These are phyloP conservation scores for Helotiales sp. DNA, from an alignment of 2,329 filamentous ascomycete species.

Conservation along the genomic window DNA sequence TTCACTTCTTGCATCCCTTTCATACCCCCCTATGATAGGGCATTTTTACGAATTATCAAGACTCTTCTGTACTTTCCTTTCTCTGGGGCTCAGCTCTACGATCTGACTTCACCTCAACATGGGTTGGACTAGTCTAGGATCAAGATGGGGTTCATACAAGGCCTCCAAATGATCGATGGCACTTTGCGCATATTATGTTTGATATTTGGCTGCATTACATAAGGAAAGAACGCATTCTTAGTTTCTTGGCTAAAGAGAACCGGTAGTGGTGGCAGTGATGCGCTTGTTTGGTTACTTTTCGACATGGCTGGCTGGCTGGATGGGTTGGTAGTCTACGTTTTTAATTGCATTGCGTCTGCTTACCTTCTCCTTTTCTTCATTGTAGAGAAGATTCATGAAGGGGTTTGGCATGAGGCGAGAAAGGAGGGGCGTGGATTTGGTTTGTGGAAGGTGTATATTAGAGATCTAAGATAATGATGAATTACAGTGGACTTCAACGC, in stretches of 20 bases:
- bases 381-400: constrained; percentile 10
- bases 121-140: not conserved
- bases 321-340: constrained; percentile 19
- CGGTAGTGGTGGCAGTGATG: not conserved
- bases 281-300: constrained; percentile 23
- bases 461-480: constrained; percentile 15
- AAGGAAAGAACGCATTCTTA: not conserved
- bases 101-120: constrained; percentile 6
- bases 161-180: not conserved
- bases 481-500: not conserved
- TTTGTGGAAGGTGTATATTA: constrained; percentile 22
- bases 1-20: constrained; percentile 38
- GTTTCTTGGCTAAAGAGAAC: not conserved
- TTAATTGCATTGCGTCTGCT: constrained; percentile 17
- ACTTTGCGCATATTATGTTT: constrained; percentile 24
- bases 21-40: constrained; percentile 13
- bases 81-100: not conserved
- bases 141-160: not conserved
- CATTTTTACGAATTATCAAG: constrained; percentile 32
- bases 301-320: constrained; percentile 8
- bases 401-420: not conserved
- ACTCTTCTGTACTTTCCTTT: constrained; percentile 22
- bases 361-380: constrained; percentile 2
- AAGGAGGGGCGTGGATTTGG: not conserved
- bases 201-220: constrained; percentile 24